Percentiles rank a stretch among this genome's conserved stretches.
Evolutionary conservation across 2,329 filamentous ascomycete species (phyloP).

Genomic region (Aurifilum marmelostoma): DNA sequence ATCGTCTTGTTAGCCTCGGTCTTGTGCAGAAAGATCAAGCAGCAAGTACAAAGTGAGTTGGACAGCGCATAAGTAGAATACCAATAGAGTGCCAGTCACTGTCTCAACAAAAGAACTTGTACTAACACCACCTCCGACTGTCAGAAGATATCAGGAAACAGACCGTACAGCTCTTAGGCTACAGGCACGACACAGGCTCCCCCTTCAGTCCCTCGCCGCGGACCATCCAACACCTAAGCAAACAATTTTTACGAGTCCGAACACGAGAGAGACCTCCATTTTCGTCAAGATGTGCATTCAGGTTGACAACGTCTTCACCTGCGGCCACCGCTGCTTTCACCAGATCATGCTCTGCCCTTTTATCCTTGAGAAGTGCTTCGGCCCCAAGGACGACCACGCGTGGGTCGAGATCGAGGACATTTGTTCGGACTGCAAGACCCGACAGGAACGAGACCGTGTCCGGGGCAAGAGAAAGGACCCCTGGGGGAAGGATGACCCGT

Average conservation of each 20-base stretch:
- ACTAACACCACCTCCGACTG: neutral
- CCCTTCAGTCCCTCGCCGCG: too few species aligned
- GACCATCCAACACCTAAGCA: neutral
- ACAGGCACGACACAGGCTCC: too few species aligned
- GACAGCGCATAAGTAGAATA: neutral
- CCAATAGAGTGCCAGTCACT: neutral
- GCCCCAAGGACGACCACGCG: neutral
- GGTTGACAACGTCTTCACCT: neutral
- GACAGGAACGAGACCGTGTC: neutral
- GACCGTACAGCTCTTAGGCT: too few species aligned
- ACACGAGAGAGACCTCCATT: neutral
- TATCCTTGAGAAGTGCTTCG: neutral
- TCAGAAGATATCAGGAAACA: too few species aligned
- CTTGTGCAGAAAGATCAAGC: neutral
- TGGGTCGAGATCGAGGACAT: neutral
- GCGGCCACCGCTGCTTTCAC: neutral
- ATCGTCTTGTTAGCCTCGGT: too few species aligned
- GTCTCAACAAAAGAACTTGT: neutral
- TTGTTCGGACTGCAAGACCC: neutral
- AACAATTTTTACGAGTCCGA: neutral
- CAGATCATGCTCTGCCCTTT: neutral
- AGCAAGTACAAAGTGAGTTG: neutral
- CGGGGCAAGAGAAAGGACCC: neutral
- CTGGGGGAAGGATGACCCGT: neutral
- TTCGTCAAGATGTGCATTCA: neutral